Conservation (phyloP, 306 rosid species). For the Castanospermum australe region DNA sequence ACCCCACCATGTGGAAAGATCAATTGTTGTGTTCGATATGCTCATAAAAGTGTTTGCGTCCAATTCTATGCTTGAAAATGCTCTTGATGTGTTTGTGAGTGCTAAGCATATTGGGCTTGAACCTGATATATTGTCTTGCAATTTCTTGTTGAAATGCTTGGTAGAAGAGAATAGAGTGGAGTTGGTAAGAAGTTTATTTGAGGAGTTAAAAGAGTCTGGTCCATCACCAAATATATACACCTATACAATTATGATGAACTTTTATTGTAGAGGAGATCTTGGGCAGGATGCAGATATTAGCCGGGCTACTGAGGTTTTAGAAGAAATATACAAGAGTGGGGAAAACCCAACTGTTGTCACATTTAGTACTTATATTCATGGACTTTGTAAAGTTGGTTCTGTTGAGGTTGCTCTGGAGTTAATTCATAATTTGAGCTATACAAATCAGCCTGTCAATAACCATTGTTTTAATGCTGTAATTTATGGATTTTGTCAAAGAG, state of each 20-base stretch:
- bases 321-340: conserved; percentile 47
- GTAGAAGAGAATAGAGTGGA: conserved; percentile 51
- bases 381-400: conserved; percentile 58
- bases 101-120: conserved; percentile 44
- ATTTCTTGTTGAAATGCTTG: conserved; percentile 74
- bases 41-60: conserved; percentile 62
- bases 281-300: conserved; percentile 42
- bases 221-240: conserved; percentile 56
- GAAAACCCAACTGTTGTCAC: conserved; percentile 57
- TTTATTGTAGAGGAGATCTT: conserved; percentile 45
- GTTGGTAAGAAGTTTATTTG: conserved; percentile 40
- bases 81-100: conserved; percentile 48
- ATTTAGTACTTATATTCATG: conserved; percentile 53
- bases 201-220: conserved; percentile 47
- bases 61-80: conserved; percentile 63
- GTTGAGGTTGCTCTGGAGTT: conserved; percentile 39
- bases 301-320: conserved; percentile 47
- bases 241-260: conserved; percentile 63
- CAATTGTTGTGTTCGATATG: conserved; percentile 43
- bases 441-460: conserved; percentile 43
- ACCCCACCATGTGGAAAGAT: conserved; percentile 36
- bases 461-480: conserved; percentile 58
- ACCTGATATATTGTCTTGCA: conserved; percentile 47
- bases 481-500: conserved; percentile 48
- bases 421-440: conserved; percentile 35